Evolutionary conservation across 2,329 filamentous ascomycete genomes (phyloP), one percentile per base, ranked within the genome.

Genomic region (Coniochaeta sp.): DNA sequence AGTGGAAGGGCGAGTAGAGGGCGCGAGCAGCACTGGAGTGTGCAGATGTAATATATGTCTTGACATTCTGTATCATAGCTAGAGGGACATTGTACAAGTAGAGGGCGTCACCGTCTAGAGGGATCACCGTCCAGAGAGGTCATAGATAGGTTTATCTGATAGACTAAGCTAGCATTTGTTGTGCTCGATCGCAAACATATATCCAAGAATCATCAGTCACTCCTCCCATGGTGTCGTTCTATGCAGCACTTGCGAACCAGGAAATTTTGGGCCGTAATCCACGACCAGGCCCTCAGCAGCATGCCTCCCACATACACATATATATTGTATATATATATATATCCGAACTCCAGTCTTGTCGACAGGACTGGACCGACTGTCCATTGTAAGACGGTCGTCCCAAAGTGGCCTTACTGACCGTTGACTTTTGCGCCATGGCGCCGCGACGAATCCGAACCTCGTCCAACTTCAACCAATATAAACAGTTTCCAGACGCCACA

Each of bases 1-100:
- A 80, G 72, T 81, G 78, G 73, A 79, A 56, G 54, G 54, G 54
- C 2, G 54, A 56, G 54, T 56, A 22, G 38, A 32, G n/a, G 22
- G 17, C 16, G n/a, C 9, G 38, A 17, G 42, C 24, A 22, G n/a
- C 42, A 47, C 8, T 40, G 5, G 16, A 17, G 38, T 9, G n/a
- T 24, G 38, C 17, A 40, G 17, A 24, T 22, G 22, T 47, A 24
- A 24, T 47, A 9, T 24, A 24, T 24, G 42, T 24, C 8, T 19
- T 17, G 16, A 40, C 38, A 40, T 3, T 40, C 38, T 40, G 38
- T 40, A 40, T 40, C 16, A 40, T 40, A 40, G 38, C 38, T 40
- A 40, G 38, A 40, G 4, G 38, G 17, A 19, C 38, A 19, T 19
- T 40, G 9, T 40, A 40, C 16, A 40, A 40, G 3, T n/a, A 40